phyloP scores from a whole-genome alignment of 2,329 filamentous ascomycete species.

The Neofusicoccum ribis region DNA sequence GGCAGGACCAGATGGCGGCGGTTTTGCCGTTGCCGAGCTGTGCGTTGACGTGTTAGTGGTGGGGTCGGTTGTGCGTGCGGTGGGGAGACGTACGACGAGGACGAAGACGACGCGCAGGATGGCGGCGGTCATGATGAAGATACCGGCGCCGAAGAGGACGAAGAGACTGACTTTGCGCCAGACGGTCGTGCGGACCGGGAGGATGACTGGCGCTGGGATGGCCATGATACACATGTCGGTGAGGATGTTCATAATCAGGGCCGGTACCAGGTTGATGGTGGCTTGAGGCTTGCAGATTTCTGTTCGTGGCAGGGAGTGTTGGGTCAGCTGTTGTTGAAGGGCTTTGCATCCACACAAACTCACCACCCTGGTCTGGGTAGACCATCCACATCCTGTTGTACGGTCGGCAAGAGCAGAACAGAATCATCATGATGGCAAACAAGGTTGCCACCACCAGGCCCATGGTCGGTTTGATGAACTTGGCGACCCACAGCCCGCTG shows the following conservation, averaged over 20 bases:
- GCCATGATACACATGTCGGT: conserved; percentile 40
- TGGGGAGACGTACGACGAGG: conserved; percentile 29
- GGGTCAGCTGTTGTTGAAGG: too few species aligned
- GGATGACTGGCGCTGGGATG: conserved; percentile 38
- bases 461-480: conserved; percentile 40
- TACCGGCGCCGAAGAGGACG: conserved; percentile 35
- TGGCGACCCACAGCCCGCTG: conserved; percentile 37
- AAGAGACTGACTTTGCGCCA: conserved; percentile 33
- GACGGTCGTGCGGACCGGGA: conserved; percentile 30
- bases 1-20: conserved; percentile 41
- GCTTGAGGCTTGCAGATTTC: conserved; percentile 37
- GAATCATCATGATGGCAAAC: conserved; percentile 33
- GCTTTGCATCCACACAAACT: conserved; percentile 5
- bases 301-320: background rate
- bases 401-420: conserved; percentile 52
- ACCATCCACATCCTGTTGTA: conserved; percentile 39
- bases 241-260: conserved; percentile 36
- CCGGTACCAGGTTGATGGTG: conserved; percentile 32
- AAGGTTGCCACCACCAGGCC: conserved; percentile 29
- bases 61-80: too few species aligned
- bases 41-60: background rate
- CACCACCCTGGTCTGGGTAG: conserved; percentile 41
- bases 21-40: conserved; percentile 23
- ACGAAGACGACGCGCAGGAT: conserved; percentile 31
- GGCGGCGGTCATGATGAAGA: conserved; percentile 38